Evolutionary conservation across 2,329 filamentous ascomycete species (phyloP), one percentile per base, ranked within the genome.

Genomic region (Hortaea sp.): DNA sequence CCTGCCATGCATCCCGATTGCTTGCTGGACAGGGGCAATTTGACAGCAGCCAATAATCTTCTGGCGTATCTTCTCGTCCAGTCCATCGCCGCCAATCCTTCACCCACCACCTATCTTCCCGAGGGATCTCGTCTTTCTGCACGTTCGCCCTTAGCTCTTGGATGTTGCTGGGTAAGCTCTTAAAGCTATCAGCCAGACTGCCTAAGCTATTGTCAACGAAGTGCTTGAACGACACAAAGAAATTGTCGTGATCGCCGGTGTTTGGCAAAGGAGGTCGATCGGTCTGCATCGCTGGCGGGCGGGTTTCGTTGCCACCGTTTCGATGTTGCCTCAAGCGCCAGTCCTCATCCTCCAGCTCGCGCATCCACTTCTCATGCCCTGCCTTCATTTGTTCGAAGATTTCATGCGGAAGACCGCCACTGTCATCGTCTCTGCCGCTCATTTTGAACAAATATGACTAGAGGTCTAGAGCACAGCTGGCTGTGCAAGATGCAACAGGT

Each of bases 171-270:
- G 74, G 72, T 45, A 79, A 63, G 12, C 69, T 69, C 50, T 73
- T 72, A 46, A 80, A 47, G 45, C 52, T 53, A 7, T 54, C 45
- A 12, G 56, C 62, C 43, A 81, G 61, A 11, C 71, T 73, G 6
- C 70, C 72, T 53, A 80, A 69, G 47, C 77, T 74, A 41, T 74
- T 71, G 54, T 82, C 78, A 46, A 77, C 75, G 59, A 76, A 79
- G 51, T 73, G 75, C 53, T 78, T 78, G 64, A 81, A 80, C 29
- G 72, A 68, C 46, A 78, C 71, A 61, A 81, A 80, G 1, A 77
- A 76, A 49, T 79, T 79, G 49, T 69, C 67, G 60, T 35, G 9
- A 12, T 39, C 13, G 13, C 13, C 13, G 44, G 69, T 40, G 10
- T 43, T 43, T 11, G 41, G 5, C 12, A 34, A 30, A 32, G 34